Percentiles rank a stretch among this genome's conserved stretches.
Conservation (phyloP, 2,329 filamentous ascomycete genomes). For the Aspergillus uvarum region DNA sequence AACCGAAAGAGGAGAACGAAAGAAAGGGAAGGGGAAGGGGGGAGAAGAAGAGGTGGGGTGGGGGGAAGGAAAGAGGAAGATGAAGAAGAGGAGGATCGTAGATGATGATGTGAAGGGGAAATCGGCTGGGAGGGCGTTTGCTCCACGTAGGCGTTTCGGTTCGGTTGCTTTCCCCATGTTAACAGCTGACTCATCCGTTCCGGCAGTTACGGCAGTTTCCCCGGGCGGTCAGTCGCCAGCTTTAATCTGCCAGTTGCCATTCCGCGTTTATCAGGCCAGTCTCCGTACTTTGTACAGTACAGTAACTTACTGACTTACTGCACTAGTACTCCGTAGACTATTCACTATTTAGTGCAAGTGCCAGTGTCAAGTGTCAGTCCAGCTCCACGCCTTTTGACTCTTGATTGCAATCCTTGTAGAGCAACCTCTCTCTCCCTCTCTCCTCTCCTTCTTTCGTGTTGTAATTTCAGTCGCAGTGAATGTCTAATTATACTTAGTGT, state of each 20-base stretch:
- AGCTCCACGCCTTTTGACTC: not conserved
- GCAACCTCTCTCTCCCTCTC: not conserved
- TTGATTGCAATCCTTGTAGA: not conserved
- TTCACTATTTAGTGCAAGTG: not conserved
- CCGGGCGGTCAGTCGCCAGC: not conserved
- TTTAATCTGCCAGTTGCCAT: not conserved
- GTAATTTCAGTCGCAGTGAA: not conserved
- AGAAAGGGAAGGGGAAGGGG: constrained; percentile 11
- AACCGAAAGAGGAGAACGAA: constrained; percentile 19
- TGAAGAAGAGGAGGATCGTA: constrained; percentile 7
- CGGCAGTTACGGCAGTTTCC: not conserved
- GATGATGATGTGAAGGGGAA: not conserved
- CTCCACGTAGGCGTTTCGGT: constrained; percentile 29
- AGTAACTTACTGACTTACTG: too few relatives aligned
- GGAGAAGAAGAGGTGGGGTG: constrained; percentile 8
- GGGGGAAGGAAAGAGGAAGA: constrained; percentile 2
- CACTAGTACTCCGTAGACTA: not conserved
- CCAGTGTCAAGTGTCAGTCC: not conserved
- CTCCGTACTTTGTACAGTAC: too few relatives aligned
- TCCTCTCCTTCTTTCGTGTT: not conserved
- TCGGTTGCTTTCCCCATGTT: constrained; percentile 16
- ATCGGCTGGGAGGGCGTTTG: constrained; percentile 15
- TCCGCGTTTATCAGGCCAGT: not conserved
- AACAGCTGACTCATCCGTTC: constrained; percentile 19
- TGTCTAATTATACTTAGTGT: not conserved